phyloP scores from a whole-genome alignment of 148 eudicot genomes.

The Cornus florida region DNA sequence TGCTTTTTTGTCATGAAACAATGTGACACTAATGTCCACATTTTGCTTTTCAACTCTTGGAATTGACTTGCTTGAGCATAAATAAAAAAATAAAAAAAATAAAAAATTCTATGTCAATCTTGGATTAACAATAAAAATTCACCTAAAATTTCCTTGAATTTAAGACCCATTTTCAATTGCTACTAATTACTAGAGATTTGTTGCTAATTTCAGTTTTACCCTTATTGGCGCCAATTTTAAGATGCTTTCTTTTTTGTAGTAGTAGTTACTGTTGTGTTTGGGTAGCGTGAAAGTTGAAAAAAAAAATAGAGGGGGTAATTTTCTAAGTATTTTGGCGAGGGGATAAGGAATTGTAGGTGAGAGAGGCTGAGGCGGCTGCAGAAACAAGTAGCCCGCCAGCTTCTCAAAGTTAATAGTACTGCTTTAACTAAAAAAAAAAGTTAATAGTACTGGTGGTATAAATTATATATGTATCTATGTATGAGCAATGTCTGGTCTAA shows the following conservation, averaged over 20 bases:
- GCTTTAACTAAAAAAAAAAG: too few species aligned
- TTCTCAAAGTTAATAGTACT: too few species aligned
- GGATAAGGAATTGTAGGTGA: conserved; percentile 11
- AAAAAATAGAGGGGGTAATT: neutral
- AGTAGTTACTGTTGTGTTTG: conserved; percentile 21
- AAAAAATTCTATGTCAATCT: too few species aligned
- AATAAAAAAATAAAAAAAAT: too few species aligned
- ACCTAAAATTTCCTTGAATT: too few species aligned
- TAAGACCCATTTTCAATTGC: too few species aligned
- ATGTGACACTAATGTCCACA: too few species aligned
- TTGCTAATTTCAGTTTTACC: conserved; percentile 1
- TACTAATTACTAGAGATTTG: neutral
- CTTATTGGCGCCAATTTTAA: conserved; percentile 11
- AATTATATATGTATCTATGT: neutral
- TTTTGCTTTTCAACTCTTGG: neutral
- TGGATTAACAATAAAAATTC: too few species aligned
- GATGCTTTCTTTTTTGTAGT: neutral
- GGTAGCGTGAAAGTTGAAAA: conserved; percentile 21
- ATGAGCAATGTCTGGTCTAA: neutral
- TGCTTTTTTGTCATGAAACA: too few species aligned
- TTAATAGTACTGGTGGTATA: neutral
- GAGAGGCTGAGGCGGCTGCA: conserved; percentile 66
- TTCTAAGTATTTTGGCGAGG: conserved; percentile 11
- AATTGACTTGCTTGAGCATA: too few species aligned
- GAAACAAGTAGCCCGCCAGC: conserved; percentile 71